Base-by-base conservation (phyloP, 495 filamentous ascomycete genomes). In the Apiosordaria backusii region DNA sequence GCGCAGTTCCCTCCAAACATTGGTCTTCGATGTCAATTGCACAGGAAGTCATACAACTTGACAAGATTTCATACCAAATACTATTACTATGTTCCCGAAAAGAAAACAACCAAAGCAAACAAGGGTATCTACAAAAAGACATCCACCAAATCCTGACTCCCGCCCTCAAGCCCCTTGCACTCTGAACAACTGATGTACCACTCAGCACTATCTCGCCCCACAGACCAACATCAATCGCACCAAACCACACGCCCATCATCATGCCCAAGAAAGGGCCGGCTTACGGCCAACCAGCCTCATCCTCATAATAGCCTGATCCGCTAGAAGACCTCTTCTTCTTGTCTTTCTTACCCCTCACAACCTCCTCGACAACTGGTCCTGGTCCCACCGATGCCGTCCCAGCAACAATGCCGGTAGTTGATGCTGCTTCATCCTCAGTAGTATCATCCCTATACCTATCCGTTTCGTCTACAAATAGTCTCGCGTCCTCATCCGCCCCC, bases 381-480 rank as follows among this genome's bases (percentile, higher is more conserved):
- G 64, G 58, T 1, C 63, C 67, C 5, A 57, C 62, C 5, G 27
- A 62, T n/a, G 61, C 53, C 40, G 65, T 60, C 6, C 29, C 60
- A 5, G 62, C 62, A 1, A 60, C 63, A 0, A 60, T 45, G 4
- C 35, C 57, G 16, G 66, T 61, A 0, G 66, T 61, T 4, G 4
- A 57, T 0, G 21, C 62, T 25, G 50, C 50, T 6, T 55, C 52
- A 22, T 55, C 52, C n/a, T 50, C 71, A 13, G 68, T 67, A 15
- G 66, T 64, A 2, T 73, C 69, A 45, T 75, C 73, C n/a, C 60
- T 22, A 22, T 75, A 75, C 21, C 65, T 26, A 25, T 72, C 64
- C 7, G 50, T 53, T 57, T 75, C 68, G 50, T 70, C 67, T 0
- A 74, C 75, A 24, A 79, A 76, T 57, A 79, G 50, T 6, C 60